Base-by-base conservation (phyloP, 345 rosid genomes). In the Corchorus capsularis region DNA sequence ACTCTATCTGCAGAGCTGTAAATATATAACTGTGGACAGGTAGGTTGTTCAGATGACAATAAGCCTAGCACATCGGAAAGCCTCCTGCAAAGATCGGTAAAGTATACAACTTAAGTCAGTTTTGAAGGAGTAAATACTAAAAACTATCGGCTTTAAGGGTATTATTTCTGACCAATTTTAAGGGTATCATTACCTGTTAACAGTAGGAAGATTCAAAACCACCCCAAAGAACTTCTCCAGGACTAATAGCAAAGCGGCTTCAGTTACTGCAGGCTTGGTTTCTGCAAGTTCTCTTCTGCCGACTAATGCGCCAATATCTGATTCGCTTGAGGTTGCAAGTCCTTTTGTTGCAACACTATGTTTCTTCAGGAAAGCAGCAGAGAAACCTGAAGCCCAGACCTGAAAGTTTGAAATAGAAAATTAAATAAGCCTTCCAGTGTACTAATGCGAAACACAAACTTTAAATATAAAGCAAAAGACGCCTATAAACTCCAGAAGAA, bases 311-410 rank as follows among this genome's bases (percentile, higher is more conserved):
- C 78, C 84, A 43, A 77, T 39, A 68, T 62, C 80, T 52, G 86
- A 79, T 68, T 80, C 85, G 32, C 79, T 77, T 14, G 79, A 76
- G 59, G 73, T 78, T 8, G 64, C 41, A 14, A 77, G 74, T 64
- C 88, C 93, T 83, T 91, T 96, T 22, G 97, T 88, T 27, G 98
- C 98, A 77, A 94, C 81, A 20, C 98, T 96, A 47, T 77, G 79
- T 83, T 94, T 96, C 81, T 96, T 96, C 65, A 96, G 89, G 81
- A 96, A 86, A 15, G 99, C 99, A 0, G 99, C 99, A 6, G 93
- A 92, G 83, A 94, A 96, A 75, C 99, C 99, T 0, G 96, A 94
- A 60, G 98, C 98, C 98, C 98, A 96, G 46, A 94, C 99, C 99
- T 96, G 61, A 43, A 56, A 35, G 2, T 35, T 63, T 8, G 8